Conservation (phyloP, 1,284 basidiomycete genomes). For the Malassezia cuniculi region DNA sequence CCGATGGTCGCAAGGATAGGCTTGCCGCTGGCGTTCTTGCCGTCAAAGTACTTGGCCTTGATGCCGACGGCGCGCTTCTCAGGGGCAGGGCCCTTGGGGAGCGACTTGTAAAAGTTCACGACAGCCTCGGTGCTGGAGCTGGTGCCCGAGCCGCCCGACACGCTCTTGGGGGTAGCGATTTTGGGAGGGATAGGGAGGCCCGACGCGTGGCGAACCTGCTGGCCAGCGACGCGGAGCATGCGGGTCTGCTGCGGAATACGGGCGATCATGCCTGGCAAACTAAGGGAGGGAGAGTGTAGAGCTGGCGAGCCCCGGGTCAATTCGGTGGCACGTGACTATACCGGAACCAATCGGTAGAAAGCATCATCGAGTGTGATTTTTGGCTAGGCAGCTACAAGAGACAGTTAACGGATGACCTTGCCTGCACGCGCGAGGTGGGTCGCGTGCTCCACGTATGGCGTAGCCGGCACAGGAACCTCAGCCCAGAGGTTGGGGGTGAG, state of each 20-base stretch:
- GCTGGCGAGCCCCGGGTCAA: conserved; percentile 8
- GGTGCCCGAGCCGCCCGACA: conserved; percentile 57
- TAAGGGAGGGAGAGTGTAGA: background rate
- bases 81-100: conserved; percentile 60
- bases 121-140: conserved; percentile 67
- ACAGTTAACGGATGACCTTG: conserved; percentile 26
- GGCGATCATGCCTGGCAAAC: conserved; percentile 15
- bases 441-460: conserved; percentile 42
- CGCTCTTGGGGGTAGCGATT: conserved; percentile 75
- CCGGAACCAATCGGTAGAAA: conserved; percentile 4
- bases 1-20: conserved; percentile 63
- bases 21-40: conserved; percentile 66
- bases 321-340: conserved; percentile 9
- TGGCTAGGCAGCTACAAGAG: background rate
- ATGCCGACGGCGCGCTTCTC: conserved; percentile 55
- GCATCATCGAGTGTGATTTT: too few species aligned
- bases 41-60: conserved; percentile 67
- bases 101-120: conserved; percentile 84
- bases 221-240: conserved; percentile 11
- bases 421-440: conserved; percentile 38
- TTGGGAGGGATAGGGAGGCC: conserved; percentile 70
- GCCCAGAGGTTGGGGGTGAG: conserved; percentile 91
- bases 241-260: conserved; percentile 10
- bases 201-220: conserved; percentile 26
- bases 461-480: conserved; percentile 69